Percentiles rank a stretch among this genome's conserved stretches.
Conservation (phyloP, 306 rosid species). For the Bauhinia variegata region DNA sequence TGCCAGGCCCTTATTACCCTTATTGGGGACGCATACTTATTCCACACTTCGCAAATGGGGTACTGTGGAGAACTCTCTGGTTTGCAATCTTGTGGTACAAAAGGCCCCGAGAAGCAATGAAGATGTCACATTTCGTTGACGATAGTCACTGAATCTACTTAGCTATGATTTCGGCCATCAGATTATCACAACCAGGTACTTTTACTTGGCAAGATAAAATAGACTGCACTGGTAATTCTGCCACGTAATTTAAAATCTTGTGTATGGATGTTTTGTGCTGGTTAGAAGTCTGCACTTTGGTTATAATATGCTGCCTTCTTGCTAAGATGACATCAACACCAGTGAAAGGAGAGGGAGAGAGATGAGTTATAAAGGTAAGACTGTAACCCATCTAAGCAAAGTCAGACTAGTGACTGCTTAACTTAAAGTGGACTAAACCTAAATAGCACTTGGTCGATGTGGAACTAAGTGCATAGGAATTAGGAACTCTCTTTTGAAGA, state of each 20-base stretch:
- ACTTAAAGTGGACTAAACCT: too few relatives aligned
- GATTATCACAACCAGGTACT: slow-evolving; percentile 22
- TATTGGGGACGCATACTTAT: slow-evolving; percentile 84
- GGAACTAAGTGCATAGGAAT: too few relatives aligned
- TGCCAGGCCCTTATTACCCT: slow-evolving; percentile 90
- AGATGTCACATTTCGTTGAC: slow-evolving; percentile 26
- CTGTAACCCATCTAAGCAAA: too few relatives aligned
- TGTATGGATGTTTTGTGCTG: slow-evolving; percentile 35
- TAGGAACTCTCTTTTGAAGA: too few relatives aligned
- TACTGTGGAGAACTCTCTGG: slow-evolving; percentile 47
- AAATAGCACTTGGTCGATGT: too few relatives aligned
- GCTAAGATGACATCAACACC: too few relatives aligned
- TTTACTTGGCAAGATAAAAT: too few relatives aligned
- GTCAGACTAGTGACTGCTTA: too few relatives aligned
- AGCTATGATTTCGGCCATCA: slow-evolving; percentile 31
- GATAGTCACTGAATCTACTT: slow-evolving; percentile 22
- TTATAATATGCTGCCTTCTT: too few relatives aligned
- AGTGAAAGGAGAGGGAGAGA: too few relatives aligned
- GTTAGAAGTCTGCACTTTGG: not conserved
- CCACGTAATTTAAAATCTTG: slow-evolving; percentile 32
- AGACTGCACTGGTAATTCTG: too few relatives aligned
- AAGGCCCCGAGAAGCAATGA: slow-evolving; percentile 40
- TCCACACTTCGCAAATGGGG: slow-evolving; percentile 77
- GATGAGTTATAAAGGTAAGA: too few relatives aligned
- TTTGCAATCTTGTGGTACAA: slow-evolving; percentile 49